These are phyloP conservation scores for Paramarasmius palmivorus DNA, from an alignment of 1,284 basidiomycete genomes.

Conservation along the genomic window DNA sequence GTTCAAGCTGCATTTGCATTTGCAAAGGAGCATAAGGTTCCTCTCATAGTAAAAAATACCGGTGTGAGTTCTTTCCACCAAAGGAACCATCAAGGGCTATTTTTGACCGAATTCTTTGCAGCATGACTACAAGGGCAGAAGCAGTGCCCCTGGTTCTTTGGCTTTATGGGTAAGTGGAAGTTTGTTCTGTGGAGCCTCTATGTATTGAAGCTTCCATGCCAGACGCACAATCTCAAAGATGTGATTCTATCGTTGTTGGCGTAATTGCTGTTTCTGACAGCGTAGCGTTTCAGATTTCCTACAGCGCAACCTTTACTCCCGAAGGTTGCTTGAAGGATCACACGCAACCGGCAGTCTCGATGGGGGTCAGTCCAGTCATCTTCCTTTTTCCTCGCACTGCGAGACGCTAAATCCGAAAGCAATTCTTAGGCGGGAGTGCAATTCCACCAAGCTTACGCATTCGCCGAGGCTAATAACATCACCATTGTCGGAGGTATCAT, in stretches of 20 bases:
- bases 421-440: slow-evolving; percentile 45
- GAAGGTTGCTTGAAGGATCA: slow-evolving; percentile 30
- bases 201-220: not conserved
- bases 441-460: slow-evolving; percentile 39
- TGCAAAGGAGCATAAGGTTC: slow-evolving; percentile 35
- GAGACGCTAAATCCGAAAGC: not conserved
- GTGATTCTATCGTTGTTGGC: slow-evolving; percentile 19
- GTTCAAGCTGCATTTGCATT: slow-evolving; percentile 43
- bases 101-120: slow-evolving; percentile 18
- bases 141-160: slow-evolving; percentile 40
- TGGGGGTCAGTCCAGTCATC: slow-evolving; percentile 29
- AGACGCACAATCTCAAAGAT: slow-evolving; percentile 42
- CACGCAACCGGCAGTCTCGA: slow-evolving; percentile 31
- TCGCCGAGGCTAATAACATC: slow-evolving; percentile 38
- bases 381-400: not conserved
- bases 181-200: not conserved
- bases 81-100: not conserved
- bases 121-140: slow-evolving; percentile 49
- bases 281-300: slow-evolving; percentile 28
- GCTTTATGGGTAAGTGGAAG: slow-evolving; percentile 37
- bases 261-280: not conserved
- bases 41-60: slow-evolving; percentile 50
- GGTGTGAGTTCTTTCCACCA: slow-evolving; percentile 33
- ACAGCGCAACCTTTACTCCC: slow-evolving; percentile 32
- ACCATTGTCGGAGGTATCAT: slow-evolving; percentile 35